These are phyloP conservation scores for Plasmopara muralis DNA, from an alignment of 352 stramenopile genomes.

Conservation along the genomic window DNA sequence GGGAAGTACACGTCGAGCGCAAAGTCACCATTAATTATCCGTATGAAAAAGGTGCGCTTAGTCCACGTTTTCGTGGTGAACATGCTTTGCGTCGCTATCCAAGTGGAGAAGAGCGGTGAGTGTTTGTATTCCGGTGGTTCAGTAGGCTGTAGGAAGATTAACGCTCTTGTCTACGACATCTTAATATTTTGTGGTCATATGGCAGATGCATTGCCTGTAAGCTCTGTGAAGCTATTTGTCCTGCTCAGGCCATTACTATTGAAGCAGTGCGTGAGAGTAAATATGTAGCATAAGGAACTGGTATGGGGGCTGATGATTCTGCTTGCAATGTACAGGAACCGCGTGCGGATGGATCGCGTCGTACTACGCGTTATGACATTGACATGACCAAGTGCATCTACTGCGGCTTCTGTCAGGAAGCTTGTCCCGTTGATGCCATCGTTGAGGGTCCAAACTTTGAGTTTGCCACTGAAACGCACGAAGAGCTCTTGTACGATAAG, in stretches of 20 bases:
- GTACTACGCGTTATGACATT: slow-evolving; percentile 99
- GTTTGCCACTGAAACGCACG: slow-evolving; percentile 98
- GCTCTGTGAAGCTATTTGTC: slow-evolving; percentile 99
- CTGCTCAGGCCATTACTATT: slow-evolving; percentile 99
- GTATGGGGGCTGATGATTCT: no score
- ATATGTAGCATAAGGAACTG: no score
- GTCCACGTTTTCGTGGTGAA: slow-evolving; percentile 97
- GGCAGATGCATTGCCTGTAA: slow-evolving; percentile 99
- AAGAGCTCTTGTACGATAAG: slow-evolving; percentile 99
- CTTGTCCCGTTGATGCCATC: slow-evolving; percentile 99
- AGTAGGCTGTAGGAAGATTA: not conserved
- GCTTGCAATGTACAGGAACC: slow-evolving; percentile 58
- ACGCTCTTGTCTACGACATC: not conserved
- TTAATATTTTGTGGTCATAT: slow-evolving; percentile 5
- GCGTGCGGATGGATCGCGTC: slow-evolving; percentile 94
- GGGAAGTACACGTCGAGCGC: slow-evolving; percentile 76
- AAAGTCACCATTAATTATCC: slow-evolving; percentile 99
- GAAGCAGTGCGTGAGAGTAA: slow-evolving; percentile 69
- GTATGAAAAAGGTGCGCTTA: slow-evolving; percentile 96
- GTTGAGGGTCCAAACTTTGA: slow-evolving; percentile 99
- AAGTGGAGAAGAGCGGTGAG: slow-evolving; percentile 95
- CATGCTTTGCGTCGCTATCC: slow-evolving; percentile 98
- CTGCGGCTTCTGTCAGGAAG: slow-evolving; percentile 95
- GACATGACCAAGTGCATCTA: slow-evolving; percentile 99
- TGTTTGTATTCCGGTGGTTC: slow-evolving; percentile 17